Evolutionary conservation across 805 yeast genomes (phyloP).

Genomic region (Saturnispora hagleri): DNA sequence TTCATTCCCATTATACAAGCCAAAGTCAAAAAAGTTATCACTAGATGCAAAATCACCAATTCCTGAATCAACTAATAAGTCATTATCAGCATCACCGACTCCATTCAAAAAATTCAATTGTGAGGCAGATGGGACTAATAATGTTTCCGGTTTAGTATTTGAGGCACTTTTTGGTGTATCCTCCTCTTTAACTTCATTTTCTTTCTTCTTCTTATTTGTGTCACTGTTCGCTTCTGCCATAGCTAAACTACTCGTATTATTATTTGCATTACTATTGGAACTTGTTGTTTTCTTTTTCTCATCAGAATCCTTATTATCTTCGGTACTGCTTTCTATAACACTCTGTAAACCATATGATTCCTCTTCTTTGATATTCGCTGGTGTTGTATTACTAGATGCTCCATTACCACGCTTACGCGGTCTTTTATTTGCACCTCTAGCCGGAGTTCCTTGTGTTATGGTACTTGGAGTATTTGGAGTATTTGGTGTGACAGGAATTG

Average conservation of each 20-base stretch:
- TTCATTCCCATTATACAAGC: slow-evolving; percentile 27
- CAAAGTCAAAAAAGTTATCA: slow-evolving; percentile 27
- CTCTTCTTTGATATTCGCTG: slow-evolving; percentile 23
- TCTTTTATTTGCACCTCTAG: slow-evolving; percentile 9
- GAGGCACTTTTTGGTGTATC: neutral
- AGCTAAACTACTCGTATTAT: neutral
- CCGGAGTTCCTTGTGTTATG: neutral
- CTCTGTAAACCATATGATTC: slow-evolving; percentile 14
- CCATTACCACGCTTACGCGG: slow-evolving; percentile 17
- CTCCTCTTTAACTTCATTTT: neutral
- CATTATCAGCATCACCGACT: slow-evolving; percentile 33
- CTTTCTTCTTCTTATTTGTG: neutral
- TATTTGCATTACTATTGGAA: neutral
- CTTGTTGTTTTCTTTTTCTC: neutral
- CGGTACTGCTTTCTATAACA: slow-evolving; percentile 2
- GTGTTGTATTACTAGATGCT: slow-evolving; percentile 15
- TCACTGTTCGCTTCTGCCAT: neutral
- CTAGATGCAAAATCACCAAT: slow-evolving; percentile 26
- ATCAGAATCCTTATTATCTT: neutral
- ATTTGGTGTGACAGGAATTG: slow-evolving; percentile 28
- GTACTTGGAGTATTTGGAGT: slow-evolving; percentile 24
- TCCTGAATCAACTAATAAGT: slow-evolving; percentile 33
- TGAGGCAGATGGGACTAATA: neutral
- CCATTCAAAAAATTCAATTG: slow-evolving; percentile 18
- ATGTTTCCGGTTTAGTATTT: neutral